Conservation (phyloP, 2,329 filamentous ascomycete species). For the Ophiostoma perfectum region DNA sequence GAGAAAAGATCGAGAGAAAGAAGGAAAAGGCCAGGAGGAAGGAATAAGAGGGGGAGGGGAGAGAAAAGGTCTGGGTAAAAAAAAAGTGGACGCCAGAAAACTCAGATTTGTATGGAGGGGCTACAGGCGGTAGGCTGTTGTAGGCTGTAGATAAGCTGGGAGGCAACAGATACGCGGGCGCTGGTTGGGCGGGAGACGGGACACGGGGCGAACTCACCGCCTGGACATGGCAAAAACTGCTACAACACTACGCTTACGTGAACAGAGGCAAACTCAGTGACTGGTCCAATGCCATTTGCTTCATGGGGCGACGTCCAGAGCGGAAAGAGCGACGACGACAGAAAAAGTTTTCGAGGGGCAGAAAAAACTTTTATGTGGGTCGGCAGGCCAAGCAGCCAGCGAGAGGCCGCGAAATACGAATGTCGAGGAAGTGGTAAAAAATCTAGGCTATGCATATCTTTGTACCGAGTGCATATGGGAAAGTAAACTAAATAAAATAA, state of each 20-base stretch:
- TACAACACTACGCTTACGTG: too few relatives aligned
- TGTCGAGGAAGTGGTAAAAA: slow-evolving; percentile 16
- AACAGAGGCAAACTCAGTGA: too few relatives aligned
- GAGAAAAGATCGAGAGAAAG: background rate
- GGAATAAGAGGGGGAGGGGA: slow-evolving; percentile 14
- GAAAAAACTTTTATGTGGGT: slow-evolving; percentile 28
- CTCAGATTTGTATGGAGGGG: slow-evolving; percentile 20
- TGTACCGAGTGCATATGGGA: too few relatives aligned
- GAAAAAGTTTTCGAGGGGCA: slow-evolving; percentile 20
- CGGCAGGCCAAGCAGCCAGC: slow-evolving; percentile 17
- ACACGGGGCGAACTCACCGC: background rate
- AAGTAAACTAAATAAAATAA: background rate
- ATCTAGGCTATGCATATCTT: background rate
- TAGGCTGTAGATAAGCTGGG: slow-evolving; percentile 7
- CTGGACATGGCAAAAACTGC: background rate
- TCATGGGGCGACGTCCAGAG: too few relatives aligned
- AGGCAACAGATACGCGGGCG: slow-evolving; percentile 1
- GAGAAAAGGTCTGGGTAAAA: slow-evolving; percentile 14
- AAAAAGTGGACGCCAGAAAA: slow-evolving; percentile 21
- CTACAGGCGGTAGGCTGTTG: background rate
- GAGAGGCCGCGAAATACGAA: slow-evolving; percentile 16
- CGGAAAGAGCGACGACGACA: background rate
- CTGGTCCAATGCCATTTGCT: too few relatives aligned
- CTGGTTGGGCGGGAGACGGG: slow-evolving; percentile 10
- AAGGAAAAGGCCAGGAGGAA: background rate